Evolutionary conservation across 2,329 filamentous ascomycete genomes (phyloP), one percentile per base, ranked within the genome.

Genomic region (Aspergillus sp.): DNA sequence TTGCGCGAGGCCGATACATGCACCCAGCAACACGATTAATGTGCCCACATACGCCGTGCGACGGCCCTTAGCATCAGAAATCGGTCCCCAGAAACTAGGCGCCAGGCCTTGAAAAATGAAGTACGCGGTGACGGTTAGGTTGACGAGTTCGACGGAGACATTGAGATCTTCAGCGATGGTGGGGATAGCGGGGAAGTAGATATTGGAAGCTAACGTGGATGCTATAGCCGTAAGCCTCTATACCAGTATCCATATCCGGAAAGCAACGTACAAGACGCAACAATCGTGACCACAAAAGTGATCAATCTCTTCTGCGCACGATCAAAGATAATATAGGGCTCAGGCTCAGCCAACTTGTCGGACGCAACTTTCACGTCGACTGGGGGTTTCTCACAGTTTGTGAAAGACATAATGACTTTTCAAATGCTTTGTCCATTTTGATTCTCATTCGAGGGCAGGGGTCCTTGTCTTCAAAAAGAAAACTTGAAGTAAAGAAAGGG

Each of bases 261-360:
- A 10, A 6, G 37, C 6, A 4, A 56, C 65, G 60, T 60, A 77
- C 73, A 79, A 1, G 76, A 79, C 20, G 76, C 75, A 1, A 76
- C 76, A 7, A 69, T 69, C 0, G 77, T 76, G 5, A 74, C 71
- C 5, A 77, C 60, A 3, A 68, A 49, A 0, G 79, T 64, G 22
- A 80, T 75, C 0, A 79, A 17, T 2, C 66, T 63, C 50, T 75
- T 77, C 56, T 80, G 76, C 4, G 68, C 60, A 30, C 62, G 67
- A 53, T 77, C 74, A 22, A 79, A 79, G 20, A 80, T 75, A 9
- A 10, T 27, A 27, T 27, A 4, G 7, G 9, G 25, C 25, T 27
- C 25, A 27, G 25, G 7, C 9, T 27, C 25, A 10, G 25, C 7
- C 9, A 22, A 22, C 20, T 22, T 22, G 20, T 27, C 25, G 10